phyloP scores from a whole-genome alignment of 768 basidiomycete species.

The Pisolithus orientalis region DNA sequence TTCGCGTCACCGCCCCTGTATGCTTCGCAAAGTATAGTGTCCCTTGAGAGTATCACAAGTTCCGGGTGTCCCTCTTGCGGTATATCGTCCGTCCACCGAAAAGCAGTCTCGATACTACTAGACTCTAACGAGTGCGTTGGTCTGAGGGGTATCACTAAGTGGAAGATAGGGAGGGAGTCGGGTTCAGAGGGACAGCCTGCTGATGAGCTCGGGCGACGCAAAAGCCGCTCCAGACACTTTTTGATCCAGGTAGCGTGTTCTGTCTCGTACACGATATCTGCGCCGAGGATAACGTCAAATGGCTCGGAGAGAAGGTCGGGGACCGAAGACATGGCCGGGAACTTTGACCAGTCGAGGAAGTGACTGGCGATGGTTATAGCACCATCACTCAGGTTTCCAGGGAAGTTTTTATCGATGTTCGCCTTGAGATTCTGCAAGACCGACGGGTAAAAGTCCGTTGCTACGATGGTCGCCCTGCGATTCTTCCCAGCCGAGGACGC shows the following conservation, averaged over 20 bases:
- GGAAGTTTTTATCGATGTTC: slow-evolving; percentile 38
- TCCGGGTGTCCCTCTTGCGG: slow-evolving; percentile 10
- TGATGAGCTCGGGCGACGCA: slow-evolving; percentile 19
- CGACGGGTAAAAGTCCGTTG: slow-evolving; percentile 45
- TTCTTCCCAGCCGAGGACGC: background rate
- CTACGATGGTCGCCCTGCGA: slow-evolving; percentile 26
- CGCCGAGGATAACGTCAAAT: slow-evolving; percentile 47
- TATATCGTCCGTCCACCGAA: slow-evolving; percentile 21
- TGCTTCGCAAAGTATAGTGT: slow-evolving; percentile 51
- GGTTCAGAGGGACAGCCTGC: background rate
- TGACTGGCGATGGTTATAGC: slow-evolving; percentile 19
- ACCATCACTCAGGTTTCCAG: background rate
- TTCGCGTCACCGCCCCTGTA: slow-evolving; percentile 13
- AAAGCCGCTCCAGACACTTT: slow-evolving; percentile 32
- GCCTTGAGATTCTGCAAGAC: slow-evolving; percentile 41
- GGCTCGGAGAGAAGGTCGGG: slow-evolving; percentile 23
- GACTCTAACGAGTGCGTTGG: slow-evolving; percentile 57
- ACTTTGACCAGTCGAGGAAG: slow-evolving; percentile 36
- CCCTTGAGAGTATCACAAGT: slow-evolving; percentile 49
- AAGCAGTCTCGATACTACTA: slow-evolving; percentile 49
- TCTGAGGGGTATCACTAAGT: slow-evolving; percentile 74
- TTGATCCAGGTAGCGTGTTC: slow-evolving; percentile 44
- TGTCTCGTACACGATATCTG: slow-evolving; percentile 50
- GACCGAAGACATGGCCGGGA: slow-evolving; percentile 8
- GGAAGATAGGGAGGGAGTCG: slow-evolving; percentile 36